phyloP scores from a whole-genome alignment of 257 asterid species.

The Ligustrum vulgare region DNA sequence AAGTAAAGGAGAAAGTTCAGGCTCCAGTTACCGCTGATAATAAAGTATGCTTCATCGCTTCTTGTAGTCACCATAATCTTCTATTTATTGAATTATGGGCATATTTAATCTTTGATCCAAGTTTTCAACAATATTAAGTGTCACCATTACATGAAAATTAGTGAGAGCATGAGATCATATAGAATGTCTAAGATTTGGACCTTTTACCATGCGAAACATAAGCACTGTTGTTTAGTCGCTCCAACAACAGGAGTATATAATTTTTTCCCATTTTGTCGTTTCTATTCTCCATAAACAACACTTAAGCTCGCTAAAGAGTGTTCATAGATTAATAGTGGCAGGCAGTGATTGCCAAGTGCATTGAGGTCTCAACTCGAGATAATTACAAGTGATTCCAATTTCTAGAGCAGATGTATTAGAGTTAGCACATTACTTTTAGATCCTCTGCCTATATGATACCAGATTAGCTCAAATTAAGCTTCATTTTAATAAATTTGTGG shows the following conservation, averaged over 20 bases:
- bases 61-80: not conserved
- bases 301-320: not conserved
- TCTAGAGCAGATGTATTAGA: not conserved
- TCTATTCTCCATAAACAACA: not conserved
- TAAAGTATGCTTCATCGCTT: constrained; percentile 27
- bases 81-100: not conserved
- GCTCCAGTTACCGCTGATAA: constrained; percentile 31
- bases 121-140: not conserved
- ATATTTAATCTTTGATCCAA: not conserved
- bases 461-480: not conserved
- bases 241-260: not conserved
- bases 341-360: not conserved
- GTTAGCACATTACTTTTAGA: not conserved
- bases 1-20: constrained; percentile 37
- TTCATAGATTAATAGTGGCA: not conserved
- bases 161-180: not conserved
- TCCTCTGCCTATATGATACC: not conserved
- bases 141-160: not conserved
- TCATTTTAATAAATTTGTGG: not conserved
- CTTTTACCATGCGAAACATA: not conserved
- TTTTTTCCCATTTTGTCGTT: not conserved
- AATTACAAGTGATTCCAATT: not conserved
- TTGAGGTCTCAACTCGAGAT: not conserved
- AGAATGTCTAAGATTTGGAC: not conserved
- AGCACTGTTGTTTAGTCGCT: not conserved